Conservation (phyloP, 352 stramenopile species). For the Paralagenidium karlingii region DNA sequence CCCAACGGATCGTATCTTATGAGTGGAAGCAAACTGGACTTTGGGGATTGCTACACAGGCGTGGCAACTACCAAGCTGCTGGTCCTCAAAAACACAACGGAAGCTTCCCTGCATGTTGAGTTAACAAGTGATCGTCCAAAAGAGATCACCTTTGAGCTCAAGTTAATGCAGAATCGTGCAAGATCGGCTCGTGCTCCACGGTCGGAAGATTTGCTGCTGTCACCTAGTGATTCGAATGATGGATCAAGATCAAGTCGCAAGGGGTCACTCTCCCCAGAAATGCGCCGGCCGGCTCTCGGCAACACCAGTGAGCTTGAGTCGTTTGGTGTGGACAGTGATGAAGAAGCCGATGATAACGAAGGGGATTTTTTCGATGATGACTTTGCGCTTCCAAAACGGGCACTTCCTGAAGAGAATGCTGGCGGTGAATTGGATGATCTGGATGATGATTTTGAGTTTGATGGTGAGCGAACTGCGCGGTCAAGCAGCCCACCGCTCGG, state of each 20-base stretch:
- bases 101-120: constrained; percentile 73
- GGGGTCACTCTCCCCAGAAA: not conserved
- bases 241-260: constrained; percentile 16
- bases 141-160: constrained; percentile 82
- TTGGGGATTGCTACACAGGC: constrained; percentile 80
- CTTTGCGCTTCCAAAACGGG: constrained; percentile 35
- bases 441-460: constrained; percentile 85
- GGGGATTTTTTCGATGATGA: constrained; percentile 70
- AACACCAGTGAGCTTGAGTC: constrained; percentile 5
- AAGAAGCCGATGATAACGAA: constrained; percentile 80
- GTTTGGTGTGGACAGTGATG: constrained; percentile 68
- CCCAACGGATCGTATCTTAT: constrained; percentile 70
- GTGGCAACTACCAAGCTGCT: constrained; percentile 75
- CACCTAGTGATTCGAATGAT: constrained; percentile 60
- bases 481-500: constrained; percentile 35
- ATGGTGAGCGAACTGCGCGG: constrained; percentile 39
- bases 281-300: not conserved
- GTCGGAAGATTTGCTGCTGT: constrained; percentile 43
- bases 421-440: constrained; percentile 64
- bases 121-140: constrained; percentile 78
- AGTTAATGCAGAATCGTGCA: constrained; percentile 60
- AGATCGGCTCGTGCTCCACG: constrained; percentile 37
- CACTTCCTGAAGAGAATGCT: constrained; percentile 66
- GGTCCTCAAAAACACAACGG: constrained; percentile 74
- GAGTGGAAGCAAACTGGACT: constrained; percentile 81